These are phyloP conservation scores for Diutina rugosa DNA, from an alignment of 1,139 yeast genomes.

Conservation along the genomic window DNA sequence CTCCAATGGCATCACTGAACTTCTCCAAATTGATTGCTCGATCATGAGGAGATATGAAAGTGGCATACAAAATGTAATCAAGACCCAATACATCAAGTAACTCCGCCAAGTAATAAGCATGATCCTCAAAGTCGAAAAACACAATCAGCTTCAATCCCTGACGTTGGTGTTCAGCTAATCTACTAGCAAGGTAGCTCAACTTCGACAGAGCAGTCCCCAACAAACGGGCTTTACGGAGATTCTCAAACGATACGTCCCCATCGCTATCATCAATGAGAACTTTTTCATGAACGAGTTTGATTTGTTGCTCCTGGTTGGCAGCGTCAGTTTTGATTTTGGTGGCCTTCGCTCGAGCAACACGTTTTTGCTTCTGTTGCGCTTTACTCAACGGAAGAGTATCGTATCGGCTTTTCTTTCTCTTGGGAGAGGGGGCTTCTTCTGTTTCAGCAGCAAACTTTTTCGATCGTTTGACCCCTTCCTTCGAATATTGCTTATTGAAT, in stretches of 20 bases:
- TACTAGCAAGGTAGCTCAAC: constrained; percentile 42
- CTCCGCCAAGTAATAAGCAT: constrained; percentile 57
- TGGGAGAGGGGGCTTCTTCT: not conserved
- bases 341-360: not conserved
- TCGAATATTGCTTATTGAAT: constrained; percentile 13
- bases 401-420: not conserved
- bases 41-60: constrained; percentile 37
- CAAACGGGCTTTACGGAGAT: constrained; percentile 21
- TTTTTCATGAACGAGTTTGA: not conserved
- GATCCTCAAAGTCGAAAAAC: constrained; percentile 60
- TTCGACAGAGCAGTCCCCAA: constrained; percentile 52
- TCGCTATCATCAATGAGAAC: not conserved
- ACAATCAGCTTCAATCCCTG: constrained; percentile 40
- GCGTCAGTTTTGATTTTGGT: not conserved
- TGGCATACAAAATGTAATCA: constrained; percentile 49
- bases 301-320: not conserved
- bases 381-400: not conserved
- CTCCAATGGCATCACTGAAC: constrained; percentile 29
- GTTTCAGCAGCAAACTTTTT: not conserved
- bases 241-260: not conserved
- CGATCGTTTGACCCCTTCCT: not conserved
- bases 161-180: constrained; percentile 38
- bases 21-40: constrained; percentile 41
- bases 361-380: not conserved
- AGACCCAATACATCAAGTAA: constrained; percentile 48